phyloP scores from a whole-genome alignment of 306 rosid species.

The Spatholobus suberectus region DNA sequence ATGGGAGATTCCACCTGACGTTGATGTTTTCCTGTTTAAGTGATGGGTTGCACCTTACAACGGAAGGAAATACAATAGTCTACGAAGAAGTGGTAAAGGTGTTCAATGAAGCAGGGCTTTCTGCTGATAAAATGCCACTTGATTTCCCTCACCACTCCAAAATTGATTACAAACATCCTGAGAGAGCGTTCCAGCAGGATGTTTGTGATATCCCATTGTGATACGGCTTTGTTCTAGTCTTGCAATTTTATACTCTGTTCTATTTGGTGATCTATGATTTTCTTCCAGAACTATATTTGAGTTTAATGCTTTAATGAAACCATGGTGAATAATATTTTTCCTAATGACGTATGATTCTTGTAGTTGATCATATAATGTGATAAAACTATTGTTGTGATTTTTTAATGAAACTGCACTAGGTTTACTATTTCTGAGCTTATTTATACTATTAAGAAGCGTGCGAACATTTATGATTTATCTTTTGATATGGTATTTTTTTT shows the following conservation, averaged over 20 bases:
- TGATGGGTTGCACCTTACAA: conserved; percentile 89
- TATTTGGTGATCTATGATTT: conserved; percentile 18
- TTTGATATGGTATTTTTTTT: no score
- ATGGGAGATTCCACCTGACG: conserved; percentile 10
- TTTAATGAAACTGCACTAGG: no score
- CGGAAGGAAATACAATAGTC: conserved; percentile 78
- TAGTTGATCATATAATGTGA: neutral
- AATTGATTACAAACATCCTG: conserved; percentile 68
- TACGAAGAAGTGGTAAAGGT: conserved; percentile 53
- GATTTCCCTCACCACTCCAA: conserved; percentile 90
- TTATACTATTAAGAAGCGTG: neutral
- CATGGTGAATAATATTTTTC: neutral
- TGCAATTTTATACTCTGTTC: conserved; percentile 9
- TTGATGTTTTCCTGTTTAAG: conserved; percentile 49
- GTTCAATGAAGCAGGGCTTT: conserved; percentile 52
- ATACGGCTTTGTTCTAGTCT: conserved; percentile 19
- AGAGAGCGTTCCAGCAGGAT: conserved; percentile 68
- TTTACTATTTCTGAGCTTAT: no score
- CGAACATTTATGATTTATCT: neutral
- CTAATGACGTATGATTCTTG: neutral
- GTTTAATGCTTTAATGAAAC: conserved; percentile 4
- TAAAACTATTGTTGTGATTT: neutral
- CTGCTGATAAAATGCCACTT: conserved; percentile 67
- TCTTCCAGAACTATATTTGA: conserved; percentile 23
- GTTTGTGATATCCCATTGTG: conserved; percentile 46